Evolutionary conservation across 495 filamentous ascomycete genomes (phyloP).

Genomic region (Xylaria bambusicola): DNA sequence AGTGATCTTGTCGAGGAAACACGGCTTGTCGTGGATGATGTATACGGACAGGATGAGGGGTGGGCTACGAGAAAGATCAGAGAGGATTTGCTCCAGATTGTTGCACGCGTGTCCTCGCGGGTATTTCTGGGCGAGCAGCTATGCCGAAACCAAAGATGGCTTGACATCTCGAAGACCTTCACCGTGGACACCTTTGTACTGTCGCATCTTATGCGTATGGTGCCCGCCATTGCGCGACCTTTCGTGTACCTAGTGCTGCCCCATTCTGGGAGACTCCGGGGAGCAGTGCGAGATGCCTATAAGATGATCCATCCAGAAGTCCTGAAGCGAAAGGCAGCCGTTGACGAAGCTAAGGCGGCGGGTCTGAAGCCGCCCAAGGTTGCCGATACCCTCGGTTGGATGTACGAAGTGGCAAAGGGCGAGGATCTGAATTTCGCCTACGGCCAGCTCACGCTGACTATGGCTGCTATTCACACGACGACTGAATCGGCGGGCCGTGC

Average conservation of each 20-base stretch:
- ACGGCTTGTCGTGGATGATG: constrained; percentile 37
- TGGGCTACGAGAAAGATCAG: constrained; percentile 26
- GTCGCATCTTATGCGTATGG: constrained; percentile 34
- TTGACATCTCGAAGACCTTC: constrained; percentile 44
- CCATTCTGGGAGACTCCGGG: constrained; percentile 27
- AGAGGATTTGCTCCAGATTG: constrained; percentile 39
- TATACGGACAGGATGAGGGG: constrained; percentile 32
- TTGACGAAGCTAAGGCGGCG: constrained; percentile 28
- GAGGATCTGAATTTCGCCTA: constrained; percentile 30
- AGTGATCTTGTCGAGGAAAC: constrained; percentile 49
- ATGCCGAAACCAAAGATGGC: constrained; percentile 49
- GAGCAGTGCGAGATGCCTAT: constrained; percentile 33
- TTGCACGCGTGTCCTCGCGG: constrained; percentile 48
- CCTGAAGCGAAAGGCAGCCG: constrained; percentile 26
- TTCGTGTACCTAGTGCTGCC: constrained; percentile 38
- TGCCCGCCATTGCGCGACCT: constrained; percentile 38
- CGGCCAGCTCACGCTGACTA: constrained; percentile 32
- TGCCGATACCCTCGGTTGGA: constrained; percentile 39
- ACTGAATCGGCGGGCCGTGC: constrained; percentile 38
- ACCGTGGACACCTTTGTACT: constrained; percentile 40
- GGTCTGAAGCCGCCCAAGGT: constrained; percentile 35
- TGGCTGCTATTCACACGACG: constrained; percentile 42
- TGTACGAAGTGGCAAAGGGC: constrained; percentile 34
- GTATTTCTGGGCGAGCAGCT: constrained; percentile 49
- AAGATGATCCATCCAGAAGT: constrained; percentile 40